phyloP scores from a whole-genome alignment of 305 asterid genomes.

The Solanum hybrid region DNA sequence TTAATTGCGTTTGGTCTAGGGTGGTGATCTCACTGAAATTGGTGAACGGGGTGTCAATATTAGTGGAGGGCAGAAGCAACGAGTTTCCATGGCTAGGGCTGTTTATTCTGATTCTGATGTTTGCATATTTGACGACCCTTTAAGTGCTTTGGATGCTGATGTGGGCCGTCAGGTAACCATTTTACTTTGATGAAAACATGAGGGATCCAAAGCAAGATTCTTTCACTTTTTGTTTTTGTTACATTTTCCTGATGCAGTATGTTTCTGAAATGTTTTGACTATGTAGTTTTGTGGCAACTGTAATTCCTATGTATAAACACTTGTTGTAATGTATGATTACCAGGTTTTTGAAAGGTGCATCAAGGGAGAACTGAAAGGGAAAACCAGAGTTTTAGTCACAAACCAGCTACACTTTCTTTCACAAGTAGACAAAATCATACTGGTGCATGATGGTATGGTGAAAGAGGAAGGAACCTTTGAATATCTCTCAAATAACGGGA shows the following conservation, averaged over 20 bases:
- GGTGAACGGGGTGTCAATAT: slow-evolving; percentile 98
- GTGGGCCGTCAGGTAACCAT: slow-evolving; percentile 84
- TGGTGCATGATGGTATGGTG: slow-evolving; percentile 91
- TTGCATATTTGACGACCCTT: slow-evolving; percentile 88
- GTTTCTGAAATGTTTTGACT: not conserved
- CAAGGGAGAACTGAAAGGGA: slow-evolving; percentile 77
- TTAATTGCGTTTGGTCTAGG: slow-evolving; percentile 33
- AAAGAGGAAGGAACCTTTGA: slow-evolving; percentile 95
- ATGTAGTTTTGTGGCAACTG: not conserved
- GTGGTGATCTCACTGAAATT: slow-evolving; percentile 94
- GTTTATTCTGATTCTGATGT: slow-evolving; percentile 94
- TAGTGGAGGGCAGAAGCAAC: slow-evolving; percentile 98
- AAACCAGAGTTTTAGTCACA: slow-evolving; percentile 92
- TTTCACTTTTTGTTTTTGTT: not conserved
- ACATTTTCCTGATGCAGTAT: not conserved
- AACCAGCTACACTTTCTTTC: slow-evolving; percentile 95
- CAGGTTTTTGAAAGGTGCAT: slow-evolving; percentile 95
- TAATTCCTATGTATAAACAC: not conserved
- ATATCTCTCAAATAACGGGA: slow-evolving; percentile 71
- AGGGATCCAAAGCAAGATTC: not conserved
- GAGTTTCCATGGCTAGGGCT: slow-evolving; percentile 98
- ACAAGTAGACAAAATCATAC: slow-evolving; percentile 83
- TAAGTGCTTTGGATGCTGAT: slow-evolving; percentile 94
- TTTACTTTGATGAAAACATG: not conserved
- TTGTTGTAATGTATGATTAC: not conserved